These are phyloP conservation scores for Vanilla planifolia DNA, from an alignment of 106 monocot species.

Conservation along the genomic window DNA sequence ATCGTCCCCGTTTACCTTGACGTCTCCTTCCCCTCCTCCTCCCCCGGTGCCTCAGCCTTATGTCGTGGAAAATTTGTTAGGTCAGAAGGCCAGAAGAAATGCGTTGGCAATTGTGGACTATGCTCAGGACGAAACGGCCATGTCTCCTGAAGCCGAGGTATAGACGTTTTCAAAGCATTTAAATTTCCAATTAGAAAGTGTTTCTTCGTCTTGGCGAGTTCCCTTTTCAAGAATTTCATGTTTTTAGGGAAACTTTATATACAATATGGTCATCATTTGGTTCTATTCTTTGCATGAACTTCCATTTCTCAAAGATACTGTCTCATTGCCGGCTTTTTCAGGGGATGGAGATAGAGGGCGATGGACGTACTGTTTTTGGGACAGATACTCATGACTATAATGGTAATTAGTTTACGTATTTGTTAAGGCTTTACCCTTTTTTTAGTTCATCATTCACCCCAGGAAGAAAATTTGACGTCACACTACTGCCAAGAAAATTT, in stretches of 20 bases:
- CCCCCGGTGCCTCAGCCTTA: conserved; percentile 1
- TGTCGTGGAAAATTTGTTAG: conserved; percentile 2
- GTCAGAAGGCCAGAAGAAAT: conserved; percentile 16
- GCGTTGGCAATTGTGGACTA: conserved; percentile 78
- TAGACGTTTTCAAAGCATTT: not conserved
- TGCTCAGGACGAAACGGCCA: conserved; percentile 73
- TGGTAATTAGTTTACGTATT: conserved; percentile 19
- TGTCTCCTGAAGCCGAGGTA: conserved; percentile 86
- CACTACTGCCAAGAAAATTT: too few species aligned
- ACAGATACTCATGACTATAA: conserved; percentile 26
- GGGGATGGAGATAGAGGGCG: conserved; percentile 32
- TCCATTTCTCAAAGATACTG: not conserved
- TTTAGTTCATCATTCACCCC: too few species aligned
- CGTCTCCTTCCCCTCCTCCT: conserved; percentile 11
- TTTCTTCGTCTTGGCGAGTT: not conserved
- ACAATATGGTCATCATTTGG: not conserved
- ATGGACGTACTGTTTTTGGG: conserved; percentile 17
- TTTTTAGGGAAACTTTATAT: too few species aligned
- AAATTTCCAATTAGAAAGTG: not conserved
- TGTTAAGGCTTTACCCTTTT: not conserved
- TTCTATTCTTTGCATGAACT: not conserved
- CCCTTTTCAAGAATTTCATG: too few species aligned
- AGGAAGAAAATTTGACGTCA: too few species aligned
- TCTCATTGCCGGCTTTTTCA: conserved; percentile 12
- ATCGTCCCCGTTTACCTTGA: conserved; percentile 8